Percentiles rank a stretch among this genome's conserved stretches.
Evolutionary conservation across 768 basidiomycete genomes (phyloP).

Genomic region (Fomitopsis pulvina): DNA sequence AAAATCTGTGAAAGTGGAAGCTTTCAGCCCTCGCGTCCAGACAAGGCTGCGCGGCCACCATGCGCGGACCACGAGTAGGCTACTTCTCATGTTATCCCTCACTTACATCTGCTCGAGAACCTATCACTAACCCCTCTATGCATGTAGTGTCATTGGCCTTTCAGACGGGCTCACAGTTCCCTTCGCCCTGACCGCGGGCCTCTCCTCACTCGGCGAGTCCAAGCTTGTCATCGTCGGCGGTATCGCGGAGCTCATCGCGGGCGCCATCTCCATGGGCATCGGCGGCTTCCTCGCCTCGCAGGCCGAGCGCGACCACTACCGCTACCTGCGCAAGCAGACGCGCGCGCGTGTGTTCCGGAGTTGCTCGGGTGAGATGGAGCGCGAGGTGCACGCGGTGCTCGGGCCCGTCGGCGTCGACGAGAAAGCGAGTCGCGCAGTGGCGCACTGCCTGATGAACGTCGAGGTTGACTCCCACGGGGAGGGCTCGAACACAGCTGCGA

Average conservation of each 20-base stretch:
- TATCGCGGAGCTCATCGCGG: slow-evolving; percentile 92
- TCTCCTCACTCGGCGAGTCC: slow-evolving; percentile 84
- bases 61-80: too few relatives aligned
- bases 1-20: too few relatives aligned
- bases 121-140: not conserved
- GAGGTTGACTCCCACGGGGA: slow-evolving; percentile 37
- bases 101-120: not conserved
- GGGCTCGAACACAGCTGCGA: slow-evolving; percentile 2
- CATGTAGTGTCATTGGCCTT: slow-evolving; percentile 73
- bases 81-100: not conserved
- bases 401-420: slow-evolving; percentile 89
- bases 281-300: slow-evolving; percentile 97
- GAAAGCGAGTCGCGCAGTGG: slow-evolving; percentile 69
- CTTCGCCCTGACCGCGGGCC: slow-evolving; percentile 84
- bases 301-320: slow-evolving; percentile 93
- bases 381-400: slow-evolving; percentile 85
- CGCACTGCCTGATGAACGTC: slow-evolving; percentile 62
- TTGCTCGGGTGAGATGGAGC: slow-evolving; percentile 93
- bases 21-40: too few relatives aligned
- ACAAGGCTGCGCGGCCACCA: too few relatives aligned
- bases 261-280: slow-evolving; percentile 97
- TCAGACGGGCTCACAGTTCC: slow-evolving; percentile 89
- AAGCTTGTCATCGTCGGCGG: slow-evolving; percentile 92
- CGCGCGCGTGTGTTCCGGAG: slow-evolving; percentile 78
- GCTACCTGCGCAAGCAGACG: slow-evolving; percentile 70